Percentiles rank a stretch among this genome's conserved stretches.
Conservation (phyloP, 2,329 filamentous ascomycete species). For the Aspergillus thermomutatus region DNA sequence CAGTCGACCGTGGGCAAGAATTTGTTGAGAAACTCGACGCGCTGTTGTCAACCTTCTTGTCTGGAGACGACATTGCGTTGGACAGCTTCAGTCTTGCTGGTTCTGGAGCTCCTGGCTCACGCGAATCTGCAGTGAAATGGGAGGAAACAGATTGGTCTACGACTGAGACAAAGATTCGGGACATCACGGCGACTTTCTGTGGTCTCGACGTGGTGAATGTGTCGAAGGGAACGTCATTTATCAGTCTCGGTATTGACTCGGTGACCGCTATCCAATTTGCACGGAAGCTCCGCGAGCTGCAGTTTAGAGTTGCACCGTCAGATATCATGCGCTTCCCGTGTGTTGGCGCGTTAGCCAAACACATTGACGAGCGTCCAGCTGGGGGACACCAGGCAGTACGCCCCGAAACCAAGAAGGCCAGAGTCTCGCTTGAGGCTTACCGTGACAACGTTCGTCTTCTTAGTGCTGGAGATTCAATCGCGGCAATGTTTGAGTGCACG, state of each 20-base stretch:
- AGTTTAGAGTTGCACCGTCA: slow-evolving; percentile 29
- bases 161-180: slow-evolving; percentile 21
- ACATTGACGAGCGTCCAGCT: slow-evolving; percentile 12
- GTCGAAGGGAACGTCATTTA: slow-evolving; percentile 29
- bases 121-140: slow-evolving; percentile 8
- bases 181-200: slow-evolving; percentile 22
- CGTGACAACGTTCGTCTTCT: slow-evolving; percentile 16
- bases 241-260: slow-evolving; percentile 32
- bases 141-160: slow-evolving; percentile 20
- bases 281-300: slow-evolving; percentile 24
- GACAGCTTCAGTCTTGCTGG: slow-evolving; percentile 20
- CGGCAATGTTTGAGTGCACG: slow-evolving; percentile 55
- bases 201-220: slow-evolving; percentile 20
- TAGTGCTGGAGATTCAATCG: slow-evolving; percentile 17
- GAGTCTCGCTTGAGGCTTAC: slow-evolving; percentile 8
- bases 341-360: slow-evolving; percentile 23
- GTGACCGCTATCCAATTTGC: slow-evolving; percentile 34
- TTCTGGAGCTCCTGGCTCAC: background rate
- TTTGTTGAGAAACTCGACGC: slow-evolving; percentile 33
- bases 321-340: slow-evolving; percentile 35
- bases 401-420: background rate
- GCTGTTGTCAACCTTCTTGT: slow-evolving; percentile 24
- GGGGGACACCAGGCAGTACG: background rate
- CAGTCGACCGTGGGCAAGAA: slow-evolving; percentile 16
- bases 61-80: slow-evolving; percentile 22